Percentiles rank a stretch among this genome's conserved stretches.
Conservation (phyloP, 108 stramenopile species). For the Nitzschia putrida region DNA sequence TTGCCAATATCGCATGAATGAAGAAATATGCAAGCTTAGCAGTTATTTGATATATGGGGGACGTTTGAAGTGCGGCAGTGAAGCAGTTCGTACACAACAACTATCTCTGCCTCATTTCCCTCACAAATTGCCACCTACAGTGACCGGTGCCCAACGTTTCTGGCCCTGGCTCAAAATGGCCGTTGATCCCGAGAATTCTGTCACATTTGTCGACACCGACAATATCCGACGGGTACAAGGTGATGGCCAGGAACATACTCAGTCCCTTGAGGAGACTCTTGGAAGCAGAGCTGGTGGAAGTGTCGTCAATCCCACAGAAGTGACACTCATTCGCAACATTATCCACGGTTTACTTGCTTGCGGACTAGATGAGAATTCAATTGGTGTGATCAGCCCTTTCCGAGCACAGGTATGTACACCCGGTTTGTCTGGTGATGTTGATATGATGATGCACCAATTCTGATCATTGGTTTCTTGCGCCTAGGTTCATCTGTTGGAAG, state of each 20-base stretch:
- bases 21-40: conserved; percentile 85
- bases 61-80: conserved; percentile 83
- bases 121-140: conserved; percentile 13
- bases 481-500: conserved; percentile 35
- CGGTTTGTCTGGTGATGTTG: too few relatives aligned
- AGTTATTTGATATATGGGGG: conserved; percentile 88
- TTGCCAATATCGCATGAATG: conserved; percentile 96
- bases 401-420: too few relatives aligned
- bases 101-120: conserved; percentile 58
- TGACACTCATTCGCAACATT: conserved; percentile 48
- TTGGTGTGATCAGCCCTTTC: conserved; percentile 91
- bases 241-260: not conserved
- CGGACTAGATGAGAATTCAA: conserved; percentile 48
- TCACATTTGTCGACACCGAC: conserved; percentile 92
- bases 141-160: conserved; percentile 3
- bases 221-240: conserved; percentile 33
- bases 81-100: conserved; percentile 51
- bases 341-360: conserved; percentile 46
- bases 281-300: conserved; percentile 38
- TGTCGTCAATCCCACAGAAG: conserved; percentile 65
- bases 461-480: too few relatives aligned
- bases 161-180: conserved; percentile 51
- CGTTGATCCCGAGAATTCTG: conserved; percentile 68
- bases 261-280: conserved; percentile 38
- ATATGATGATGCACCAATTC: too few relatives aligned